Base-by-base conservation (phyloP, 2,329 filamentous ascomycete genomes). In the Pseudopyrenochaeta lycopersici region DNA sequence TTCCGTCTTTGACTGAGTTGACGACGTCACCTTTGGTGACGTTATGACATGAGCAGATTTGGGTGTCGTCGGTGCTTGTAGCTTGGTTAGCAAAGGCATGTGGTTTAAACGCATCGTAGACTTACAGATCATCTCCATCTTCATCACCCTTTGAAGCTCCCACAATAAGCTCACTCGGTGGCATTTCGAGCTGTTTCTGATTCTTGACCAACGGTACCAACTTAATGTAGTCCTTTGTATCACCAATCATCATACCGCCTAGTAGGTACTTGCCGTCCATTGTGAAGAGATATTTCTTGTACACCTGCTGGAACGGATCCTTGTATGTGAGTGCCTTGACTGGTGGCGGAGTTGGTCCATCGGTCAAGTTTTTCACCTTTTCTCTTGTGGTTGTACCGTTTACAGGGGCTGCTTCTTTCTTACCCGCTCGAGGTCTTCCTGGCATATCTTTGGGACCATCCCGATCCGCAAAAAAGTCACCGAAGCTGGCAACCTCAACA, bases 211-310 rank as follows among this genome's bases (percentile, higher is more conserved):
- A 87, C 1, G 91, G 90, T 1, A 96, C 90, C 18, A 97, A 79
- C 74, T 94, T 96, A 77, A 96, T 85, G 69, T 96, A 97, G 77
- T 97, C 92, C 58, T 85, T 89, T 0, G 91, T 96, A 68, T 97
- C 92, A 33, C 92, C 93, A 56, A 97, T 95, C 91, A 97, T 96
- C 91, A 97, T 97, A 3, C 92, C 93, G n/a, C 92, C 92, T 0
- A 97, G 85, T 1, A 97, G 80, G 67, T 94, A 94, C 73, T 96
- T 96, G 21, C 92, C 92, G 70, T 97, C 93, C 69, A 88, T 80
- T 0, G 92, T 96, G 69, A 97, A 97, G 10, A 97, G 79, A 74
- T 95, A 97, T 71, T 97, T 97, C 76, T 97, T 97, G 80, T 97
- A 97, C 1, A 97, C 86, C 42, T 91, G 88, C 50, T 88, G 84